Evolutionary conservation across 2,329 filamentous ascomycete genomes (phyloP), one percentile per base, ranked within the genome.

Genomic region (Sphaerostilbella broomeana): DNA sequence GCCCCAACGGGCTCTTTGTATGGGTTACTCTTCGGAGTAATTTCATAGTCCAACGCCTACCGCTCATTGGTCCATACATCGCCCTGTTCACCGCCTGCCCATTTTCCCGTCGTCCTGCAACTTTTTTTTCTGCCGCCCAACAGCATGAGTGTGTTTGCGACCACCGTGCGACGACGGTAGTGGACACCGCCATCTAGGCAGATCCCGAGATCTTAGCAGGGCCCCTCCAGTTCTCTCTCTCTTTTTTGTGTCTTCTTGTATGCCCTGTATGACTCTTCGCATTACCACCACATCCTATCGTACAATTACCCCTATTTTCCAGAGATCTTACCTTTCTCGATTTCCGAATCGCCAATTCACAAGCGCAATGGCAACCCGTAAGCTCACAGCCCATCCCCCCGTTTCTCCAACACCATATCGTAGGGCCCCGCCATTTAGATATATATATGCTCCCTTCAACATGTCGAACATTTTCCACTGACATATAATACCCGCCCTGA

Each of bases 281-380:
- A 27, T 41, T 28, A 25, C 27, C 17, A 28, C 28, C 27, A 51
- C 47, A 49, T 26, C 42, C 30, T 37, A 35, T 29, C 42, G 25
- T 21, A 17, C 42, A 21, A 32, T 12, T 20, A 26, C 16, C 12
- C 38, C 22, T 18, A 17, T 15, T 18, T 22, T 22, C 10, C n/a
- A 15, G 20, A 9, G 13, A 13, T 13, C 30, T n/a, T 41, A 13
- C 6, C 22, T 24, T 26, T 26, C 12, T 4, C 36, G 32, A 6
- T 25, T 16, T 8, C 20, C 36, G 9, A 29, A 19, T 18, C 17
- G 27, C 24, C 41, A 40, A 17, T 11, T 42, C 25, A 35, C 42
- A 20, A 38, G 28, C 38, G 47, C 40, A 45, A 53, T 53, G 51
- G 46, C 51, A 24, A 46, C 46, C 21, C 46, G 51, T 53, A 32